phyloP scores from a whole-genome alignment of 2,329 filamentous ascomycete species.

The Trichoderma endophyticum region DNA sequence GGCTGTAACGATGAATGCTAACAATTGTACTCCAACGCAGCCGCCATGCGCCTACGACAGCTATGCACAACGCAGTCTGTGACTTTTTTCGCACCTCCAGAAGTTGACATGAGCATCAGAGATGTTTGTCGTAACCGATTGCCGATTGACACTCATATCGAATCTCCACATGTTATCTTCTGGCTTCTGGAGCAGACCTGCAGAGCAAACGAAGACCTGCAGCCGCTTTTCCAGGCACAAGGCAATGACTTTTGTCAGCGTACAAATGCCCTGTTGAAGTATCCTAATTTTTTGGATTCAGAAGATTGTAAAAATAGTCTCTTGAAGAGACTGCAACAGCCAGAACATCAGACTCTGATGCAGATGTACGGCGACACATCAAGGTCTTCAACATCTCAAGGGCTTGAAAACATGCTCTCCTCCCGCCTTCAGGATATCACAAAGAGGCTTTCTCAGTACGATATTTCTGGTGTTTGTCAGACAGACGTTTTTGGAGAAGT shows the following conservation, averaged over 20 bases:
- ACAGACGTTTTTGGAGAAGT: conserved; percentile 54
- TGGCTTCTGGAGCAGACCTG: conserved; percentile 68
- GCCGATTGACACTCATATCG: not conserved
- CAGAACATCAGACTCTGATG: conserved; percentile 55
- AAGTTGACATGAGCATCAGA: conserved; percentile 60
- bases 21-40: conserved; percentile 31
- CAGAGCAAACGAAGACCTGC: conserved; percentile 54
- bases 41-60: conserved; percentile 63
- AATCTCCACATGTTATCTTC: conserved; percentile 33
- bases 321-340: conserved; percentile 37
- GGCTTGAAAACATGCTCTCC: not conserved
- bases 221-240: conserved; percentile 57
- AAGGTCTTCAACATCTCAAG: not conserved
- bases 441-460: not conserved
- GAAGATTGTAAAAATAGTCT: conserved; percentile 29
- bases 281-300: conserved; percentile 39
- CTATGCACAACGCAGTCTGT: conserved; percentile 55
- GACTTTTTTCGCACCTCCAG: conserved; percentile 53
- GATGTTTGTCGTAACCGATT: conserved; percentile 34
- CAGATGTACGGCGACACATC: conserved; percentile 50
- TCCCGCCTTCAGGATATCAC: not conserved
- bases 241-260: conserved; percentile 59
- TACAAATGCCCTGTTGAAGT: conserved; percentile 44
- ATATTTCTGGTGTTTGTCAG: not conserved
- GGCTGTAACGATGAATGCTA: not conserved